phyloP scores from a whole-genome alignment of 805 yeast genomes.

The Starmerella geochares region DNA sequence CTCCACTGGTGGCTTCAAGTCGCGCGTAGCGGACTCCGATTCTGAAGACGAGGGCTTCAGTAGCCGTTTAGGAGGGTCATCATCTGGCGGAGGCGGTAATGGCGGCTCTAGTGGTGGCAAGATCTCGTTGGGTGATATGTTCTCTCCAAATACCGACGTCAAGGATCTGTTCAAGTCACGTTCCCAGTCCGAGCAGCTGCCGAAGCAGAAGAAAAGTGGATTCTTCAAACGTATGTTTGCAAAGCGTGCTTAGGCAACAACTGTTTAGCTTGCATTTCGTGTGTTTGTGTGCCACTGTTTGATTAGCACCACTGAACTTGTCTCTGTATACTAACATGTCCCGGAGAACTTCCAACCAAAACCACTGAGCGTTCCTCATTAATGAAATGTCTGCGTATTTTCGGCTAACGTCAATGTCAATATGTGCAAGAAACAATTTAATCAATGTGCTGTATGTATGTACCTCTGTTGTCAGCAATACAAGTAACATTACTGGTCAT shows the following conservation, averaged over 20 bases:
- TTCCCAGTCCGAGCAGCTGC: conserved; percentile 16
- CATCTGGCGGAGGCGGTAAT: conserved; percentile 6
- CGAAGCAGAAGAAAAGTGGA: conserved; percentile 15
- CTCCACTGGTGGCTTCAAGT: conserved; percentile 21
- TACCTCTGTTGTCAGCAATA: too few relatives aligned
- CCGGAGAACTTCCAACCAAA: neutral
- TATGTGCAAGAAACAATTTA: too few relatives aligned
- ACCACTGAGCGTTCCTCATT: neutral
- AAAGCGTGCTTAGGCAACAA: conserved; percentile 5
- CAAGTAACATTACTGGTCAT: too few relatives aligned
- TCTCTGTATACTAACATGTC: neutral
- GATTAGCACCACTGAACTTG: neutral
- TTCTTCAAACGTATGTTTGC: conserved; percentile 24
- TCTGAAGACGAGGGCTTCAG: conserved; percentile 27
- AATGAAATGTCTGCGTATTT: too few relatives aligned
- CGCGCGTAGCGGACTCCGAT: conserved; percentile 31
- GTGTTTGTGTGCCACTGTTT: neutral
- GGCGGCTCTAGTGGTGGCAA: conserved; percentile 7
- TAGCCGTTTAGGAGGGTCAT: neutral
- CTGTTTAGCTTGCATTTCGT: neutral
- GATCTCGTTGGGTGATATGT: conserved; percentile 23
- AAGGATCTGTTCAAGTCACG: conserved; percentile 24
- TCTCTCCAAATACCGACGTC: conserved; percentile 29
- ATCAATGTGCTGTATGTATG: too few relatives aligned
- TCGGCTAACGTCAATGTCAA: too few relatives aligned